Base-by-base conservation (phyloP, 768 basidiomycete species). In the Crucibulum laeve region DNA sequence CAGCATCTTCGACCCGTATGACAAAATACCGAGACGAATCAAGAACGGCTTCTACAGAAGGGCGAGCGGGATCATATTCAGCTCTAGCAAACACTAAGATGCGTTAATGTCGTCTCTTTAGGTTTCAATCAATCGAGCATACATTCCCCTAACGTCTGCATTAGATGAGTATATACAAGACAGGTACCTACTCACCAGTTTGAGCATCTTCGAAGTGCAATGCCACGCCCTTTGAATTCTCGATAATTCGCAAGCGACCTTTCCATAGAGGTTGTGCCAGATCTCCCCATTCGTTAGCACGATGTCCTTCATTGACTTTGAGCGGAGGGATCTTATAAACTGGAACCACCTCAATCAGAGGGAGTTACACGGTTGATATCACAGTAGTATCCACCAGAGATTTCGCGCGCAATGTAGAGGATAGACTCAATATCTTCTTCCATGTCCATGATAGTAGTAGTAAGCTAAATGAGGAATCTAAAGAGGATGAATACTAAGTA, bases 11-110 rank as follows among this genome's bases (percentile, higher is more conserved):
- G 2, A 96, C 87, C 42, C 91, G 77, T 32, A 96, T 71, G 13
- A 95, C 93, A 58, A 97, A 97, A 60, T 97, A 97, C 38, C 93
- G 81, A 8, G 92, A 94, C 1, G 91, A 94, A 61, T 97, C 93
- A 21, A 96, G 73, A 13, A 94, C 92, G n/a, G 90, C 87, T 52
- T 97, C 93, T n/a, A 97, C 89, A 22, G 79, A 83, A 4, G 91
- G 89, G 45, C 80, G 82, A 34, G 76, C 65, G 13, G 82, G 73
- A 55, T 89, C 84, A 57, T 96, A 97, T 34, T 79, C 79, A 13
- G 91, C 82, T 51, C 79, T 83, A 33, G 94, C 94, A 68, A 97
- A 97, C 43, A 89, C 90, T 88, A 62, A 26, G 23, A 47, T 37
- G 34, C 38, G 47, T 64, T 44, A 62, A 57, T 28, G 36, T 35